A percentile compares a stretch with the other conserved stretches of the same genome.
phyloP scores from a whole-genome alignment of 192 early-diverging fungal genomes.

The Chytriomyces sp. region DNA sequence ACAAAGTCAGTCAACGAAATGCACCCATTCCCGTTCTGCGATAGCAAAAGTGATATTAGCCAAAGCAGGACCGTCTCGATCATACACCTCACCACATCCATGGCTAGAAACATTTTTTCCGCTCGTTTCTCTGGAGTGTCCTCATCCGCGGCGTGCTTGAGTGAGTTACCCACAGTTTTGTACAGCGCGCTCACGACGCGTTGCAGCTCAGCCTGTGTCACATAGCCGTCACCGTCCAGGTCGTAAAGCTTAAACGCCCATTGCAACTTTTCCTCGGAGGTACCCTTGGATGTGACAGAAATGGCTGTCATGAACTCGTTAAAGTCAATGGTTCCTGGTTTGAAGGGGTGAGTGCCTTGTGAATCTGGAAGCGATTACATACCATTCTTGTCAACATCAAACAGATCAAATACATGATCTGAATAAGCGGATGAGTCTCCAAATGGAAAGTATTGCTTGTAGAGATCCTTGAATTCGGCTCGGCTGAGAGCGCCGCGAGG shows the following conservation, averaged over 20 bases:
- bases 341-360: neutral
- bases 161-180: slow-evolving; percentile 90
- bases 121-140: slow-evolving; percentile 90
- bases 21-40: slow-evolving; percentile 74
- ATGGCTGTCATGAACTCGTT: slow-evolving; percentile 89
- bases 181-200: slow-evolving; percentile 93
- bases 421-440: slow-evolving; percentile 89
- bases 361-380: neutral
- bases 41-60: neutral
- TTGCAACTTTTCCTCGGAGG: slow-evolving; percentile 80
- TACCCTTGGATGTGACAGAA: slow-evolving; percentile 80
- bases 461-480: slow-evolving; percentile 87
- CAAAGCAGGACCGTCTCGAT: neutral
- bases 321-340: slow-evolving; percentile 80
- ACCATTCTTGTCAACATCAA: slow-evolving; percentile 84
- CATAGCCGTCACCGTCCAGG: slow-evolving; percentile 84
- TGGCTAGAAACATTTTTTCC: slow-evolving; percentile 81
- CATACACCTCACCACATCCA: slow-evolving; percentile 71
- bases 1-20: slow-evolving; percentile 86
- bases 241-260: slow-evolving; percentile 91
- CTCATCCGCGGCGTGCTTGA: slow-evolving; percentile 87
- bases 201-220: slow-evolving; percentile 88
- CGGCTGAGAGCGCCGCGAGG: slow-evolving; percentile 82
- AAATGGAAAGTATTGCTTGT: slow-evolving; percentile 97
- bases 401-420: slow-evolving; percentile 88